Conservation (phyloP, 129 eudicot species). For the Flaveria sonorensis region DNA sequence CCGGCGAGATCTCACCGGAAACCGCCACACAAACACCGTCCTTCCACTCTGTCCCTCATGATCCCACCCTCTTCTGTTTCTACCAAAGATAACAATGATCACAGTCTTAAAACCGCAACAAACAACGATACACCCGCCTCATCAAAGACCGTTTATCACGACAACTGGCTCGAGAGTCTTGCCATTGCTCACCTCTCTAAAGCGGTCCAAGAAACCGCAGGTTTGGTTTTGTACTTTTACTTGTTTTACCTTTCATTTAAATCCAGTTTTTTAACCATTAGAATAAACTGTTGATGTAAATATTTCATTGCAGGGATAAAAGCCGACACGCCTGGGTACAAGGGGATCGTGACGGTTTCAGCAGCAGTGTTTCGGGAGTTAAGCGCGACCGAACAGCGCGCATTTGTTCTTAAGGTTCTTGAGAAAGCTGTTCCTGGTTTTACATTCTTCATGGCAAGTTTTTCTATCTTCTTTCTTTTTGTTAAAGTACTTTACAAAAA, state of each 20-base stretch:
- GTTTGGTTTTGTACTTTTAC: constrained; percentile 38
- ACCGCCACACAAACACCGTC: constrained; percentile 24
- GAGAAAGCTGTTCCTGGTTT: constrained; percentile 61
- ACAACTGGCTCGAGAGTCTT: constrained; percentile 65
- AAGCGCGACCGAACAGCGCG: constrained; percentile 45
- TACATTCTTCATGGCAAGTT: constrained; percentile 62
- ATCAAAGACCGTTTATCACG: constrained; percentile 45
- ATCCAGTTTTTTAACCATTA: neutral
- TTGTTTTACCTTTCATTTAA: neutral
- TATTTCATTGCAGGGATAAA: constrained; percentile 42
- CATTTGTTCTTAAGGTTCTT: constrained; percentile 53
- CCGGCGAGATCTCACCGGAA: constrained; percentile 25
- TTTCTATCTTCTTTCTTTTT: neutral
- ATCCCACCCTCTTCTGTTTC: neutral
- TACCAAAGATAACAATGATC: constrained; percentile 9
- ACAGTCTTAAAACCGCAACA: neutral
- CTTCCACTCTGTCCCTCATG: constrained; percentile 14
- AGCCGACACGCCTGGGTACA: constrained; percentile 58
- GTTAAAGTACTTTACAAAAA: neutral
- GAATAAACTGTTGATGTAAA: neutral
- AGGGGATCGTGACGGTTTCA: constrained; percentile 67
- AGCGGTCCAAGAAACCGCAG: constrained; percentile 61
- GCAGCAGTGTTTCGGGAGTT: constrained; percentile 37
- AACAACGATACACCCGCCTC: constrained; percentile 16
- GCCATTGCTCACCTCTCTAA: constrained; percentile 70